Base-by-base conservation (phyloP, 2,329 filamentous ascomycete species). In the Fonsecaea multimorphosa region DNA sequence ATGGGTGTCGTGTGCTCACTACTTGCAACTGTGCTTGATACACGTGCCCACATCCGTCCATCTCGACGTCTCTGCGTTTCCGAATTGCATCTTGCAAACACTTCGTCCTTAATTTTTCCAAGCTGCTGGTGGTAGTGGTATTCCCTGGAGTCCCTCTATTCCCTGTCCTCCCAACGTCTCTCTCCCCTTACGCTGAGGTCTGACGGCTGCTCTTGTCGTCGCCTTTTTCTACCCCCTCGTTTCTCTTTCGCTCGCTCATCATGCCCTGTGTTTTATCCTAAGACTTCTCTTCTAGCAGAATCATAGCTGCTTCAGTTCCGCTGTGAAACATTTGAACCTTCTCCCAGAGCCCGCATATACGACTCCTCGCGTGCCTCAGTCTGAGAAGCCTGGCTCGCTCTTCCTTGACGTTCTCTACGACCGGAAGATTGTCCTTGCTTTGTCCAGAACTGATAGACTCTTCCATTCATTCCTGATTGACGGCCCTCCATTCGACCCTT, bases 1-100 rank as follows among this genome's bases (percentile, higher is more conserved):
- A 44, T 24, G 38, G 38, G 60, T 68, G 67, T 68, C 67, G 67
- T 63, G 67, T 68, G 67, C 67, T 64, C 61, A 40, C 52, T n/a
- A n/a, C n/a, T n/a, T n/a, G n/a, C n/a, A n/a, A n/a, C n/a, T 58
- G 34, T 55, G 1, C 29, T 52, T 32, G 40, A 32, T 63, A 61
- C 67, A 69, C 67, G 65, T 69, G 67, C 67, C 49, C 59, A 55
- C 32, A 27, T 64, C 58, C 58, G 53, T 49, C 59, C 58, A 51
- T 62, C 64, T 68, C 53, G 61, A 66, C 59, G 57, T 62, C 64
- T 68, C 53, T 58, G 64, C 59, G 57, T 61, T 53, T 46, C 12
- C 46, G 49, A 61, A 51, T 55, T 36, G 22, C 57, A 24, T 9
- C 12, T 63, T 38, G 40, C 53, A 22, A 24, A 36, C 14, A 29